phyloP scores from a whole-genome alignment of 176 grass and related monocot species.

The Ampelocalamus luodianensis region DNA sequence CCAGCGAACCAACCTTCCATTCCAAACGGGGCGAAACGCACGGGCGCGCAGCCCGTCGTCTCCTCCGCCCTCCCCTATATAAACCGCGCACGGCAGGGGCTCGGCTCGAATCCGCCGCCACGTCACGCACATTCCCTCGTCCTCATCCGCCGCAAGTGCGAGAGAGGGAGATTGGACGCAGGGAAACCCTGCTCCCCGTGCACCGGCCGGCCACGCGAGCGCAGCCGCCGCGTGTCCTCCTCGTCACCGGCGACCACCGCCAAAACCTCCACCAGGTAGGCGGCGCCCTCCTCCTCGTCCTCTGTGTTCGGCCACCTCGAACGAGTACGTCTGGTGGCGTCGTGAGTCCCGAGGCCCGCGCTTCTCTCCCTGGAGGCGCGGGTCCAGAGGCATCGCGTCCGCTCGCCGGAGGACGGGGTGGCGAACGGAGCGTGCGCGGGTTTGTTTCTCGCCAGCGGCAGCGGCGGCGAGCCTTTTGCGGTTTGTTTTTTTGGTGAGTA shows the following conservation, averaged over 20 bases:
- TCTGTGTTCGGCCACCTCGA: background rate
- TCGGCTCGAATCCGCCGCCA: slow-evolving; percentile 5
- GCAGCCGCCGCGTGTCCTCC: background rate
- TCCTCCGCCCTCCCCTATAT: background rate
- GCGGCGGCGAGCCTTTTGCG: background rate
- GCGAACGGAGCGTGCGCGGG: background rate
- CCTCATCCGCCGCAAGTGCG: slow-evolving; percentile 17
- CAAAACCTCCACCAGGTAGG: background rate
- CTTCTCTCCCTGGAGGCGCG: too few species aligned
- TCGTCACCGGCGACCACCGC: background rate
- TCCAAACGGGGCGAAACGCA: background rate
- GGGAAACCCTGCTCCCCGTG: slow-evolving; percentile 12
- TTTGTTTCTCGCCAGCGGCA: background rate
- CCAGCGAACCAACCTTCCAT: background rate
- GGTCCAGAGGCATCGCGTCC: too few species aligned
- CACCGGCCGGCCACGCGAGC: background rate
- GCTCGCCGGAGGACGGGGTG: background rate
- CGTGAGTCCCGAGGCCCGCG: background rate
- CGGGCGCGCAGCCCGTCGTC: background rate
- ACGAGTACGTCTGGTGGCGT: background rate
- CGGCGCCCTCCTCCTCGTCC: background rate
- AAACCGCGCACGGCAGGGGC: background rate
- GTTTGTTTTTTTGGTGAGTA: background rate
- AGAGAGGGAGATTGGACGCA: background rate
- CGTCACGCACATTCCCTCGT: slow-evolving; percentile 11